A percentile compares a stretch with the other conserved stretches of the same genome.
Conservation (phyloP, 2,329 filamentous ascomycete genomes). For the Neonectria neomacrospora region DNA sequence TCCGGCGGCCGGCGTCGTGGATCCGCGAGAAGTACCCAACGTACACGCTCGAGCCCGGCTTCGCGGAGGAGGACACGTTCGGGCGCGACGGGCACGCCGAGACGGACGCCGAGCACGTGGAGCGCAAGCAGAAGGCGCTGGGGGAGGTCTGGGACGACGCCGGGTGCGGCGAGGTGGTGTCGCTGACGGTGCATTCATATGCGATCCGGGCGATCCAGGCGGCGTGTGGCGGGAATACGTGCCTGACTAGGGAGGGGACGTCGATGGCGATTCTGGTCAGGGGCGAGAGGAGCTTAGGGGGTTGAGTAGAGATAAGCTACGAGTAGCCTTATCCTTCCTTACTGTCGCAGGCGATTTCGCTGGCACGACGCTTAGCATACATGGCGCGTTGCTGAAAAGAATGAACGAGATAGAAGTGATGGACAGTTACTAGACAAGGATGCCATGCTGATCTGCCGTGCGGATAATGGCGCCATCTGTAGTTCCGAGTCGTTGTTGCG, state of each 20-base stretch:
- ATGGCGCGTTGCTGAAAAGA: background rate
- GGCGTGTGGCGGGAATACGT: constrained; percentile 58
- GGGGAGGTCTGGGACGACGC: constrained; percentile 59
- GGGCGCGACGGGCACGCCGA: constrained; percentile 62
- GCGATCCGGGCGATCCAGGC: constrained; percentile 56
- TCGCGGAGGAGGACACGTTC: constrained; percentile 65
- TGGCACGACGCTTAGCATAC: too few species aligned
- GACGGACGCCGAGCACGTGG: constrained; percentile 59
- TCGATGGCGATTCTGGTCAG: constrained; percentile 68
- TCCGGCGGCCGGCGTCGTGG: constrained; percentile 59
- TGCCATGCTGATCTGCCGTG: background rate
- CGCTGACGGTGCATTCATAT: constrained; percentile 62
- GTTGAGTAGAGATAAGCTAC: background rate
- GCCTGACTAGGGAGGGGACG: constrained; percentile 59
- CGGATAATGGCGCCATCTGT: background rate
- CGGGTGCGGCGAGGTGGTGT: constrained; percentile 54
- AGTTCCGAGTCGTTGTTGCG: background rate
- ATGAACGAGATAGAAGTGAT: background rate
- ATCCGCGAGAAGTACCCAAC: constrained; percentile 62
- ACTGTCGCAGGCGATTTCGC: too few species aligned
- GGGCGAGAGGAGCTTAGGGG: constrained; percentile 43
- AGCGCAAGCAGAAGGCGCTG: constrained; percentile 54
- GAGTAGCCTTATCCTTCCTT: too few species aligned
- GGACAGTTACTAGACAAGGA: background rate
- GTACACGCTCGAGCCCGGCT: constrained; percentile 63